Base-by-base conservation (phyloP, 257 asterid genomes). In the Solanum microdontum region DNA sequence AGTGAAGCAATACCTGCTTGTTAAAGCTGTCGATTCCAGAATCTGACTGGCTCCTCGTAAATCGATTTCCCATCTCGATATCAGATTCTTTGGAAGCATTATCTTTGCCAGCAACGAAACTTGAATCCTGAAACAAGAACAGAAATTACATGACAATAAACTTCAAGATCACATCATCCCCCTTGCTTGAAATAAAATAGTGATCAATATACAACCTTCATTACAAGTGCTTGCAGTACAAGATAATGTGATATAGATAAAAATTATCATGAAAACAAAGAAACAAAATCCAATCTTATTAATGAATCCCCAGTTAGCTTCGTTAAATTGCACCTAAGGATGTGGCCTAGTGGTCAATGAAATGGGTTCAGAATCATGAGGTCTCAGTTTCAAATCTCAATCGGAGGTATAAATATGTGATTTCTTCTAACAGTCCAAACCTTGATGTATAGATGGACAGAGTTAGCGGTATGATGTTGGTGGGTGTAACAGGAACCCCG, bases 11-110 rank as follows among this genome's bases (percentile, higher is more conserved):
- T 51, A 92, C 98, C 96, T 95, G 97, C 89, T 93, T 95, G 84
- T 93, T 92, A 60, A 94, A 93, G 92, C 93, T 90, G 51, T 95
- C 98, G 94, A 94, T 76, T 73, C 95, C 97, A 90, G 92, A 58
- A 86, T 92, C 98, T 34, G 98, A 95, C 87, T 89, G 92, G 90
- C 92, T 94, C 90, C 93, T 93, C n/a, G 92, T 90, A 88, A 86
- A 36, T 79, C 90, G 93, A 30, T 83, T 73, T 58, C 98, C 98
- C 98, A 94, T 94, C 92, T 95, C 98, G 34, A 95, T 92, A 89
- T 93, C 98, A 5, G 88, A 88, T 70, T 89, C 94, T 80, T 94
- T 86, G 7, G 91, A 84, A 55, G 93, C 84, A 88, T 86, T 87
- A 73, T 87, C 94, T 77, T 90, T 91, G 62, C 76, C 92, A 87